phyloP scores from a whole-genome alignment of 1,284 basidiomycete genomes.

The Apiotrichum brassicae region DNA sequence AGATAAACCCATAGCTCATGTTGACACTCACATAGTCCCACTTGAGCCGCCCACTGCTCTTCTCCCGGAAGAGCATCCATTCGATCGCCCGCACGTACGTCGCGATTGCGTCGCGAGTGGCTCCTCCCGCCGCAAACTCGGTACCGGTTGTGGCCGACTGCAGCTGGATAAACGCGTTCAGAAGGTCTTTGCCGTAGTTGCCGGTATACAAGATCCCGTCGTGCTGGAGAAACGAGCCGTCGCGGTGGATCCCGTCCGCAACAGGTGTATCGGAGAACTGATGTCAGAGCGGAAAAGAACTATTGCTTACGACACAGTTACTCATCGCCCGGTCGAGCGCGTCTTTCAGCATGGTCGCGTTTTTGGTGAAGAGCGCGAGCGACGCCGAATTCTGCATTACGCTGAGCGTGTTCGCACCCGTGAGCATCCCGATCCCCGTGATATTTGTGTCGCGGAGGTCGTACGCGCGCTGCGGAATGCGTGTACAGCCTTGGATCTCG shows the following conservation, averaged over 20 bases:
- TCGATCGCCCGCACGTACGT: constrained; percentile 52
- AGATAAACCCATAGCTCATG: too few species aligned
- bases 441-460: constrained; percentile 50
- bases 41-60: constrained; percentile 20
- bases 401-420: constrained; percentile 55
- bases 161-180: constrained; percentile 40
- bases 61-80: constrained; percentile 64
- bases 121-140: constrained; percentile 50
- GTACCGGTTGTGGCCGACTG: constrained; percentile 51
- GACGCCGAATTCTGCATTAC: constrained; percentile 28
- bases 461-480: constrained; percentile 55
- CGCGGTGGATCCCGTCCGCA: constrained; percentile 58
- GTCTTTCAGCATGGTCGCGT: constrained; percentile 19
- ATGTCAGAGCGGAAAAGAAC: not conserved
- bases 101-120: constrained; percentile 50
- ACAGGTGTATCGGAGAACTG: constrained; percentile 15
- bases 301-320: not conserved
- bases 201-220: constrained; percentile 57
- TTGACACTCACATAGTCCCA: constrained; percentile 45
- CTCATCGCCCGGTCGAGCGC: constrained; percentile 20
- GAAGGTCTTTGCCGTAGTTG: constrained; percentile 60
- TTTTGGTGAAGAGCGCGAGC: constrained; percentile 20
- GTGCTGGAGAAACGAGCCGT: constrained; percentile 62
- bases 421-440: constrained; percentile 50
- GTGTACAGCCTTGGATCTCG: constrained; percentile 52